Evolutionary conservation across 108 stramenopile species (phyloP).

Genomic region (Cyclotella distinguenda): DNA sequence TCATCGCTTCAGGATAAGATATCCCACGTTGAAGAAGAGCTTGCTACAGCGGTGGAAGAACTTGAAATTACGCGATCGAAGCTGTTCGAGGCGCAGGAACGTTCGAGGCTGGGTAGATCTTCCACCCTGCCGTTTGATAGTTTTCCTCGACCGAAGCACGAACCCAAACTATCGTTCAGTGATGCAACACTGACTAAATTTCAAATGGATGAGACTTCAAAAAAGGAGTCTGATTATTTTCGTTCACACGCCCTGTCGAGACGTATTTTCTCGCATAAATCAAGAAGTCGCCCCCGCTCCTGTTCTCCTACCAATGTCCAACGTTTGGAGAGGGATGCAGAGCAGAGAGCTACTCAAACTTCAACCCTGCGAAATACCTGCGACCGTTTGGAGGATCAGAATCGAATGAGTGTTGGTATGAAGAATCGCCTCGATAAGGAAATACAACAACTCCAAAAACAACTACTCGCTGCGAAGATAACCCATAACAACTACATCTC

Average conservation of each 20-base stretch:
- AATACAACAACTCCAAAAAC: conserved; percentile 65
- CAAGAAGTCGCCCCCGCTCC: conserved; percentile 52
- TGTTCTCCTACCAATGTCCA: conserved; percentile 67
- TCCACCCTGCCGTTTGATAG: not conserved
- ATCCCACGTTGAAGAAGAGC: conserved; percentile 55
- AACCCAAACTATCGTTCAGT: not conserved
- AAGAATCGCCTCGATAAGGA: conserved; percentile 75
- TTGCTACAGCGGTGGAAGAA: conserved; percentile 62
- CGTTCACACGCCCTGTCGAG: conserved; percentile 41
- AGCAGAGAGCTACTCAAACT: conserved; percentile 50
- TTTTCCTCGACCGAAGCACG: not conserved
- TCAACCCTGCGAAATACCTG: conserved; percentile 52
- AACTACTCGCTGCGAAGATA: conserved; percentile 52
- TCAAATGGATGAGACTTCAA: conserved; percentile 8
- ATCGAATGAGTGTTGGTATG: conserved; percentile 74
- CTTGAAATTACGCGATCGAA: conserved; percentile 53
- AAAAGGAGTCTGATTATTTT: conserved; percentile 20
- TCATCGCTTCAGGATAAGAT: conserved; percentile 67
- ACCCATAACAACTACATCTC: conserved; percentile 7
- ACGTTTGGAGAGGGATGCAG: conserved; percentile 58
- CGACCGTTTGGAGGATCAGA: conserved; percentile 72
- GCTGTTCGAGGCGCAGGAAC: conserved; percentile 61
- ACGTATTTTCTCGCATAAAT: conserved; percentile 14
- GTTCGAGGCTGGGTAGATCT: not conserved
- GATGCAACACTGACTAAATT: not conserved